Conservation (phyloP, 2,329 filamentous ascomycete species). For the Epichloe elymi region DNA sequence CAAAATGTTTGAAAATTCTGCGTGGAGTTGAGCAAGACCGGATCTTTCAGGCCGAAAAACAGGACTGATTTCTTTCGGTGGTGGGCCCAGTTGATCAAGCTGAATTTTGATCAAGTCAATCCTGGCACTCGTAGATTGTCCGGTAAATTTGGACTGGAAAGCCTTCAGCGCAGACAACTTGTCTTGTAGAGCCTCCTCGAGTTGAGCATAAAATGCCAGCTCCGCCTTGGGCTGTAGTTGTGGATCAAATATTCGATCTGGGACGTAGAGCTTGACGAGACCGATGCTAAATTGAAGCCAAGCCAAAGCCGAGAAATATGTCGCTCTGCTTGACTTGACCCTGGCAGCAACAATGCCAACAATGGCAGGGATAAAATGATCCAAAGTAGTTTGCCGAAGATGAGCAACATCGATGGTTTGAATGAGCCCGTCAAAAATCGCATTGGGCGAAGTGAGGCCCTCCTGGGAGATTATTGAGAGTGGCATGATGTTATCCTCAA, state of each 20-base stretch:
- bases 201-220: conserved; percentile 40
- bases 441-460: conserved; percentile 1
- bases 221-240: conserved; percentile 53
- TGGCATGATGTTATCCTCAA: conserved; percentile 10
- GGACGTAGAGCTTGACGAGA: conserved; percentile 68
- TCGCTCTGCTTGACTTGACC: conserved; percentile 8
- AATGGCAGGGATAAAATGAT: conserved; percentile 33
- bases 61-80: conserved; percentile 48
- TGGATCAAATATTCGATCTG: conserved; percentile 78
- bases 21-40: conserved; percentile 59
- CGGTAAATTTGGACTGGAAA: conserved; percentile 57
- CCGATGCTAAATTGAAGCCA: conserved; percentile 68
- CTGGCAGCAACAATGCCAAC: conserved; percentile 25
- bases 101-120: conserved; percentile 50
- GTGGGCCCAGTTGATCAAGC: conserved; percentile 48
- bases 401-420: conserved; percentile 20
- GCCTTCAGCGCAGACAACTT: conserved; percentile 46
- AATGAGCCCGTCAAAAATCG: conserved; percentile 12
- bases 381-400: conserved; percentile 23
- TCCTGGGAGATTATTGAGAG: conserved; percentile 3
- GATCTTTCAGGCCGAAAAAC: conserved; percentile 61
- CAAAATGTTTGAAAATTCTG: conserved; percentile 68
- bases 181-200: conserved; percentile 39
- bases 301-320: conserved; percentile 35
- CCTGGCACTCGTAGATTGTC: conserved; percentile 54